Evolutionary conservation across 1,139 yeast species (phyloP).

Genomic region (Saccharomyces hybrid): DNA sequence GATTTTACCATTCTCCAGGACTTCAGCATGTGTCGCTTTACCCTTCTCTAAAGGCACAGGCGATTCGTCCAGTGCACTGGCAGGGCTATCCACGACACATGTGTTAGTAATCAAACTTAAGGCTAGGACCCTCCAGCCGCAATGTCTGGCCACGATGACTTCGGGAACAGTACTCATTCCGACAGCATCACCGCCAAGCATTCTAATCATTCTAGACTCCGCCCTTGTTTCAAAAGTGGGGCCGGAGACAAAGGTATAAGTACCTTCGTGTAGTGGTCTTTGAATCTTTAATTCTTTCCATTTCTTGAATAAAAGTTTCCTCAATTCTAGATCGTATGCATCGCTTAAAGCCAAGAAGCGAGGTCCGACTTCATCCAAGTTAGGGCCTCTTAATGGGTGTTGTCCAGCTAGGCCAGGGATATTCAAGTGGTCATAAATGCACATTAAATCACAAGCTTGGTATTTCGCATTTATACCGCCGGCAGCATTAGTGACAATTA

Average conservation of each 20-base stretch:
- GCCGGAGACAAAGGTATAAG: slow-evolving; percentile 79
- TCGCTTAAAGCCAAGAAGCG: slow-evolving; percentile 84
- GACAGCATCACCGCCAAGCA: slow-evolving; percentile 84
- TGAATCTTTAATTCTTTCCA: slow-evolving; percentile 45
- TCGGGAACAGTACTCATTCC: slow-evolving; percentile 99
- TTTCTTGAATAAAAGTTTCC: slow-evolving; percentile 49
- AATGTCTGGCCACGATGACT: slow-evolving; percentile 84
- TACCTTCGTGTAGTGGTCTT: slow-evolving; percentile 76
- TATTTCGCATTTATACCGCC: slow-evolving; percentile 70
- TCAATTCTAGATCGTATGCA: slow-evolving; percentile 71
- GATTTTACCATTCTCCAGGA: slow-evolving; percentile 67
- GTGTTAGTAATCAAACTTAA: slow-evolving; percentile 79
- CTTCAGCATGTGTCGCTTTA: slow-evolving; percentile 86
- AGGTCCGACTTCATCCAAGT: slow-evolving; percentile 72
- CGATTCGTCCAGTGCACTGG: slow-evolving; percentile 55
- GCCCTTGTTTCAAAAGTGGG: slow-evolving; percentile 94
- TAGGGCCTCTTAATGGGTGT: slow-evolving; percentile 85
- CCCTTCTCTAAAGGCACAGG: slow-evolving; percentile 57
- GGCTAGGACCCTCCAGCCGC: slow-evolving; percentile 74
- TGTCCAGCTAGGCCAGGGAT: slow-evolving; percentile 84
- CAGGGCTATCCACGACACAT: slow-evolving; percentile 68
- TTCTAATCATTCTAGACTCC: slow-evolving; percentile 68
- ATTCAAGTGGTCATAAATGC: slow-evolving; percentile 80
- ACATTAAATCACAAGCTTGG: slow-evolving; percentile 84
- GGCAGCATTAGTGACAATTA: slow-evolving; percentile 89